phyloP scores from a whole-genome alignment of 345 rosid genomes.

The Toxicodendron radicans region DNA sequence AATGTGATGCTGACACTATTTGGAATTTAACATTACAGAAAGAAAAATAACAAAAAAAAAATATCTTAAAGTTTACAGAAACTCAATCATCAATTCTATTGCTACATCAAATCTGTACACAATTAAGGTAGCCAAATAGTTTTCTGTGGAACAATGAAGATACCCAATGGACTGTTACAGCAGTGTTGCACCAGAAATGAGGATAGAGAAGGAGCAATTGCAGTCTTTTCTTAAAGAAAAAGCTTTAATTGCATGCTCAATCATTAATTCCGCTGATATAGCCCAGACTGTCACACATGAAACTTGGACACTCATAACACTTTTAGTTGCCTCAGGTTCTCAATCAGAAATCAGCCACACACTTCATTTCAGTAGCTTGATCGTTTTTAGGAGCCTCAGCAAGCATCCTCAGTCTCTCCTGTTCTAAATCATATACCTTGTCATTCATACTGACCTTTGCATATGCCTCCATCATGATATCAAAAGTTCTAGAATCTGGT shows the following conservation, averaged over 20 bases:
- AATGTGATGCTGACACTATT: neutral
- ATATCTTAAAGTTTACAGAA: constrained; percentile 3
- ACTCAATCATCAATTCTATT: neutral
- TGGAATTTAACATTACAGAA: constrained; percentile 6
- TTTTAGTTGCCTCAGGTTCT: neutral
- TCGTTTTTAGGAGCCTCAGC: neutral
- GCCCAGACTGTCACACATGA: neutral
- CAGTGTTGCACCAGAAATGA: neutral
- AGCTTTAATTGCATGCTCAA: neutral
- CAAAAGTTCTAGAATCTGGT: constrained; percentile 58
- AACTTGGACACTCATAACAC: neutral
- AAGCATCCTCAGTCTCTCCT: constrained; percentile 43
- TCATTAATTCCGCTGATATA: neutral
- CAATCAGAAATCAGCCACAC: neutral
- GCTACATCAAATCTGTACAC: constrained; percentile 5
- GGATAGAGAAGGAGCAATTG: neutral
- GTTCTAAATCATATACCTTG: constrained; percentile 74
- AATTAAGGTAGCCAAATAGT: neutral
- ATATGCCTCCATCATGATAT: constrained; percentile 73
- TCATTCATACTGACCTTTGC: constrained; percentile 77
- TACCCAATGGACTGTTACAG: neutral
- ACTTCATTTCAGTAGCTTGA: neutral
- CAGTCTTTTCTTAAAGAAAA: neutral
- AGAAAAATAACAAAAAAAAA: neutral
- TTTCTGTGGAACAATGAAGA: neutral